Percentiles rank a stretch among this genome's conserved stretches.
Conservation (phyloP, 1,284 basidiomycete species). For the Agroathelia rolfsii region DNA sequence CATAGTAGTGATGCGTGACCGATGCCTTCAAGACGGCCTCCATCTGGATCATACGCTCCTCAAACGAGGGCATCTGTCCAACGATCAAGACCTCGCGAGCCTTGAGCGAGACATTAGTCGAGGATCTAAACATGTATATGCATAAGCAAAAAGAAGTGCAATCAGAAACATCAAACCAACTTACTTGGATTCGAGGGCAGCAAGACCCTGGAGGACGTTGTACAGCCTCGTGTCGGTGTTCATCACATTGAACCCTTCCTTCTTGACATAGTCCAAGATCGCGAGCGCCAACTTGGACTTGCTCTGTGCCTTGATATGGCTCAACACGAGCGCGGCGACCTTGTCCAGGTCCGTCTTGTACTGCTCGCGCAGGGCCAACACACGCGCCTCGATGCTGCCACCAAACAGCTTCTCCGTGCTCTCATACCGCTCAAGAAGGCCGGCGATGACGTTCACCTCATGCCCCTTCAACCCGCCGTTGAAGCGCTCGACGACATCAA, state of each 20-base stretch:
- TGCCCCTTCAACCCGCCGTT: constrained; percentile 79
- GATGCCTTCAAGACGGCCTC: constrained; percentile 87
- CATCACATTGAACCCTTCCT: constrained; percentile 61
- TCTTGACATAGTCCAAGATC: constrained; percentile 85
- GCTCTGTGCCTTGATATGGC: constrained; percentile 91
- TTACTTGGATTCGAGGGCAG: constrained; percentile 79
- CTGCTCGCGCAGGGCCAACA: constrained; percentile 85
- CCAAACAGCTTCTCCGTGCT: constrained; percentile 89
- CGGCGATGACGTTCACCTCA: constrained; percentile 70
- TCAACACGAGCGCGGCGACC: constrained; percentile 81
- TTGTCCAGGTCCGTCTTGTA: constrained; percentile 89
- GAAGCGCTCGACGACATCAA: constrained; percentile 78
- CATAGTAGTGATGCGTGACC: constrained; percentile 82
- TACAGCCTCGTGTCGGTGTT: constrained; percentile 62
- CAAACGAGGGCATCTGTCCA: constrained; percentile 93
- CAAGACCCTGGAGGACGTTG: constrained; percentile 69
- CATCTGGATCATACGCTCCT: constrained; percentile 91
- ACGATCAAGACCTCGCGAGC: constrained; percentile 96
- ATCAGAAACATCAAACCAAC: constrained; percentile 21
- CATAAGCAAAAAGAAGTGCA: constrained; percentile 7
- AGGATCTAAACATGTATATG: constrained; percentile 46
- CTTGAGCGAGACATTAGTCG: constrained; percentile 85
- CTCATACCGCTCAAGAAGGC: constrained; percentile 67
- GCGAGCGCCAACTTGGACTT: constrained; percentile 86
- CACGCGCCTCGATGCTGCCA: constrained; percentile 85